These are phyloP conservation scores for Pythium rhizo-oryzae DNA, from an alignment of 352 stramenopile species.

Conservation along the genomic window DNA sequence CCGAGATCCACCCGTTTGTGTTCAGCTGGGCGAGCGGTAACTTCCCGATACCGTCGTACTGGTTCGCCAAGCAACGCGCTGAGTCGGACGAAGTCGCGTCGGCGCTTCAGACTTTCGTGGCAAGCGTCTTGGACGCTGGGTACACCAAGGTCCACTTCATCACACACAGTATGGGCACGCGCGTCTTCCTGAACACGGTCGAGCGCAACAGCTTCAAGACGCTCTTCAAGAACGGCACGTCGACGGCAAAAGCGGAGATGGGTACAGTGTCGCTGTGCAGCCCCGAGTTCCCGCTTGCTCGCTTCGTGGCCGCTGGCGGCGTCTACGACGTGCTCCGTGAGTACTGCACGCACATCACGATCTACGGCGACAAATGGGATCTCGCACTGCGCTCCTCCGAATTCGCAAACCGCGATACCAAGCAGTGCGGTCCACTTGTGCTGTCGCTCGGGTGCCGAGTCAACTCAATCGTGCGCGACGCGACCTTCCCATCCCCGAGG, in stretches of 20 bases:
- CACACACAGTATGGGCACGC: conserved; percentile 66
- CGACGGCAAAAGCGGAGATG: background rate
- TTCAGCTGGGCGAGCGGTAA: conserved; percentile 73
- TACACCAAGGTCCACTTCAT: conserved; percentile 72
- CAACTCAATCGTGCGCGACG: conserved; percentile 1
- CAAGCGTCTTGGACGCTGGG: conserved; percentile 60
- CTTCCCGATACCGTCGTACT: conserved; percentile 7
- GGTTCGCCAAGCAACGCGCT: conserved; percentile 9
- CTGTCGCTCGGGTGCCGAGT: conserved; percentile 14
- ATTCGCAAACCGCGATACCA: conserved; percentile 13
- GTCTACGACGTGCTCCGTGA: conserved; percentile 45
- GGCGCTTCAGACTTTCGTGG: conserved; percentile 51
- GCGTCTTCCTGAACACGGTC: conserved; percentile 56
- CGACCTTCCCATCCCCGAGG: background rate
- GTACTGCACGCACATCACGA: conserved; percentile 49
- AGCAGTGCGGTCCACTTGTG: background rate
- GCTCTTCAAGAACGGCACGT: conserved; percentile 41
- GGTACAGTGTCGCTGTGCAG: conserved; percentile 37
- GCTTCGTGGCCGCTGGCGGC: conserved; percentile 45
- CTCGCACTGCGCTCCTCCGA: conserved; percentile 17
- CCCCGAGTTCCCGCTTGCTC: conserved; percentile 55
- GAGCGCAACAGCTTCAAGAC: conserved; percentile 48
- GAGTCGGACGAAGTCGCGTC: conserved; percentile 19
- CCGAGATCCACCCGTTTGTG: conserved; percentile 65
- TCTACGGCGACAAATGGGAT: conserved; percentile 49